Base-by-base conservation (phyloP, 2,329 filamentous ascomycete species). In the Hypoxylon sp. region DNA sequence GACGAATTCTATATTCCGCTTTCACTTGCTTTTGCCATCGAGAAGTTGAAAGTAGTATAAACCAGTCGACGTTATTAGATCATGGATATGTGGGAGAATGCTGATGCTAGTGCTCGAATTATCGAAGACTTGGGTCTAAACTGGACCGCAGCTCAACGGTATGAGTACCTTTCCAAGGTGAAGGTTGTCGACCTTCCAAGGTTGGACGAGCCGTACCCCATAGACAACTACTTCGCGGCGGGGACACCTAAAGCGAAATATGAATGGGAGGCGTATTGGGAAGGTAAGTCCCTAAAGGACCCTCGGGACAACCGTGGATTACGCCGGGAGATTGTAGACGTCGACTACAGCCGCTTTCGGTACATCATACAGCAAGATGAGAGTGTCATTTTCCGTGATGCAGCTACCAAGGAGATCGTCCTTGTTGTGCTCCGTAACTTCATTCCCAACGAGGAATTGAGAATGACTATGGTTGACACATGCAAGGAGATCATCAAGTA, bases 341-440 rank as follows among this genome's bases (percentile, higher is more conserved):
- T 72, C 5, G 70, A 72, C 27, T 33, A 48, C 22, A 61, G 55
- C 10, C 35, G 44, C 6, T 44, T 74, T 6, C 42, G 60, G 48
- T 73, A 72, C 48, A 60, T 65, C 10, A 56, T 75, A 14, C 48
- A 35, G n/a, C 68, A 72, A 59, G 55, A 72, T 14, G 73, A 74
- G 51, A 75, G 73, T 37, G 66, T 74, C n/a, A 69, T 73, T 11
- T 65, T 75, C 49, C 64, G 69, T n/a, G 70, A 75, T 37, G 66
- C 64, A 0, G 64, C 72, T n/a, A 75, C 73, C 0, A 64, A 66
- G 31, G 64, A 72, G 37, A 58, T 74, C 6, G 64, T 71, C 2
- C 49, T 75, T 4, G 57, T 75, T 4, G 65, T 75, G 7, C 64
- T 74, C 7, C 72, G 74, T 3, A 40, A 73, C 56, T 70, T 73